Evolutionary conservation across 176 grass and related monocot genomes (phyloP), one percentile per base, ranked within the genome.

Genomic region (sorghum (Sorghum bicolor)): DNA sequence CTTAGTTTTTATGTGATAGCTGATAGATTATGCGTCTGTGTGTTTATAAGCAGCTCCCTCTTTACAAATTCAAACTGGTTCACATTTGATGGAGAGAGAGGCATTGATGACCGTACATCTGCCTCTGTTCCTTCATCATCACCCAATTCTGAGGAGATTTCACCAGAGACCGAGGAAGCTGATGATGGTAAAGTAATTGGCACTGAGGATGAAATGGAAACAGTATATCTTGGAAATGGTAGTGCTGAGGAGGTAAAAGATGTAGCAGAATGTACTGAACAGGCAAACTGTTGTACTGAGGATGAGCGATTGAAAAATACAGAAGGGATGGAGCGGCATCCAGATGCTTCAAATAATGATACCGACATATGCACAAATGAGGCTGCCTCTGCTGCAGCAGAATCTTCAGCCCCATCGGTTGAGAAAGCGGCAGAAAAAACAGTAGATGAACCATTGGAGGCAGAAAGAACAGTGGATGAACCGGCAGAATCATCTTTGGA

Each of bases 21-120:
- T 89, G 53, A 86, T 74, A 62, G 24, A 76, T 50, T 85, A 61
- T 79, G 47, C 70, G 25, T 75, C 67, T 20, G 24, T 86, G 43
- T 86, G n/a, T 81, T 82, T 22, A 76, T 57, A 79, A 86, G 74
- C 83, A 93, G 93, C 61, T 94, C 96, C 86, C 87, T 96, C 43
- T 94, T 99, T 85, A 96, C 93, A 89, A 96, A 99, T 86, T 99
- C 96, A 63, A 94, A 99, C 47, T 99, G 93, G 91, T 99, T 99
- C 89, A 90, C 96, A 29, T 99, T 96, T 85, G 96, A 99, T 89
- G 91, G 91, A 45, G 96, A 99, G 80, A 91, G 89, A 74, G 91
- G 86, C 30, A 89, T 63, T 40, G 92, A 80, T 80, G 89, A 91
- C 60, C 84, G 77, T 88, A 86, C 84, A 77, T 74, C 72, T 74